Evolutionary conservation across 495 filamentous ascomycete species (phyloP).

Genomic region (Jackrogersella minutella): DNA sequence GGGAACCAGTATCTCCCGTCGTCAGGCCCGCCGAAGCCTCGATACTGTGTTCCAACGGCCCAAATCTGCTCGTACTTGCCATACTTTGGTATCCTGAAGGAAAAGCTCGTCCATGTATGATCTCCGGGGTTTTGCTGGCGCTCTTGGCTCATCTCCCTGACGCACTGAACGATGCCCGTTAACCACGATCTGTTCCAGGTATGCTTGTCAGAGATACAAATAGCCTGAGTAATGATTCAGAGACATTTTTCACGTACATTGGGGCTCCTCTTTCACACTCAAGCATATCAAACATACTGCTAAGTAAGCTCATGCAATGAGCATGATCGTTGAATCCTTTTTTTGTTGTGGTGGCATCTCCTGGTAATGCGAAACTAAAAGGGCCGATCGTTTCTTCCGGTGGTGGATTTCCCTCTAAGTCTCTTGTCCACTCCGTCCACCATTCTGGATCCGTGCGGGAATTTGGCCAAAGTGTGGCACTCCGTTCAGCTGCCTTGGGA

Average conservation of each 20-base stretch:
- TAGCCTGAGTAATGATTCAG: background rate
- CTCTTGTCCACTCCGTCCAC: no score
- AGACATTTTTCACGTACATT: background rate
- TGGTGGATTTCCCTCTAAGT: no score
- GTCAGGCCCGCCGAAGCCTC: no score
- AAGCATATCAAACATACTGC: no score
- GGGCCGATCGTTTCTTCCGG: no score
- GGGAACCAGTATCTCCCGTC: no score
- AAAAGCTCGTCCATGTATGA: background rate
- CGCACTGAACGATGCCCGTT: background rate
- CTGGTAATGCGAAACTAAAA: no score
- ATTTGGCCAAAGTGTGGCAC: background rate
- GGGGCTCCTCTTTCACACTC: background rate
- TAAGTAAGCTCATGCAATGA: no score
- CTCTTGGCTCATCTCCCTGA: background rate
- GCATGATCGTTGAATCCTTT: no score
- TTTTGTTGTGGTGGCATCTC: no score
- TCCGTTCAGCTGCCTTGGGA: background rate
- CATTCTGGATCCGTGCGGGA: background rate
- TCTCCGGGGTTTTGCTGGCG: background rate
- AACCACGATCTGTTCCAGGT: conserved; percentile 9
- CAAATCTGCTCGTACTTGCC: conserved; percentile 2
- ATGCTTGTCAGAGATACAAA: background rate
- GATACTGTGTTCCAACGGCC: no score
- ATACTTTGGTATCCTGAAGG: conserved; percentile 10